These are phyloP conservation scores for Clavaria fumosa DNA, from an alignment of 768 basidiomycete genomes.

Conservation along the genomic window DNA sequence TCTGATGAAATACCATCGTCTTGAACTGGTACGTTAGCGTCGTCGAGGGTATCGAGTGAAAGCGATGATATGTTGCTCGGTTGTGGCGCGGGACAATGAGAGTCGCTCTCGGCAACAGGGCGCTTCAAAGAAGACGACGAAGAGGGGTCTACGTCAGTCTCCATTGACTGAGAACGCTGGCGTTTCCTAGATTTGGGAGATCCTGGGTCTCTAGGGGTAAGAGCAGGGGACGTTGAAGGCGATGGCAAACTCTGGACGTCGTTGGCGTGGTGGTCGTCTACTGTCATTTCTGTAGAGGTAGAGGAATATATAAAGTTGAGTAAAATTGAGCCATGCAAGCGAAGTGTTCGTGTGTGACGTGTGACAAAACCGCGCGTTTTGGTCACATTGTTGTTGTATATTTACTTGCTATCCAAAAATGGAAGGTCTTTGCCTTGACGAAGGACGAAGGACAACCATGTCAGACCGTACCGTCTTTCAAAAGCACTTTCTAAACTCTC, in stretches of 20 bases:
- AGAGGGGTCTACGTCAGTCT: constrained; percentile 53
- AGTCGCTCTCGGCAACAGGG: constrained; percentile 51
- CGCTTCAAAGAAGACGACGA: constrained; percentile 69
- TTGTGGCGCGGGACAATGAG: constrained; percentile 22
- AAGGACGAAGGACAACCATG: no score
- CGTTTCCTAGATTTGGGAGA: constrained; percentile 41
- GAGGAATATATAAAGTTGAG: no score
- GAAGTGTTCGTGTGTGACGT: no score
- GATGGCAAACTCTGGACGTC: constrained; percentile 34
- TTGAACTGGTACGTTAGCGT: constrained; percentile 51
- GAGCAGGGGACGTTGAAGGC: constrained; percentile 29
- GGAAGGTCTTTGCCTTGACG: no score
- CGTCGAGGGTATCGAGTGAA: constrained; percentile 29
- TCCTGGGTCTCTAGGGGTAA: constrained; percentile 20
- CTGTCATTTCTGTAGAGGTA: no score
- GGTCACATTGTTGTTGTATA: no score
- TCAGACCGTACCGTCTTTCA: not conserved
- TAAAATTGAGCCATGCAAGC: no score
- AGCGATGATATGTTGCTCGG: constrained; percentile 29
- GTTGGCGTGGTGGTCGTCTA: no score
- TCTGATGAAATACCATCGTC: constrained; percentile 26
- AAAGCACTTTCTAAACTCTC: constrained; percentile 71
- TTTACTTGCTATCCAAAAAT: no score
- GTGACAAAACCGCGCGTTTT: no score
- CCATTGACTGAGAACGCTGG: constrained; percentile 62